Evolutionary conservation across 1,284 basidiomycete species (phyloP).

Genomic region (Melampsora medusae): DNA sequence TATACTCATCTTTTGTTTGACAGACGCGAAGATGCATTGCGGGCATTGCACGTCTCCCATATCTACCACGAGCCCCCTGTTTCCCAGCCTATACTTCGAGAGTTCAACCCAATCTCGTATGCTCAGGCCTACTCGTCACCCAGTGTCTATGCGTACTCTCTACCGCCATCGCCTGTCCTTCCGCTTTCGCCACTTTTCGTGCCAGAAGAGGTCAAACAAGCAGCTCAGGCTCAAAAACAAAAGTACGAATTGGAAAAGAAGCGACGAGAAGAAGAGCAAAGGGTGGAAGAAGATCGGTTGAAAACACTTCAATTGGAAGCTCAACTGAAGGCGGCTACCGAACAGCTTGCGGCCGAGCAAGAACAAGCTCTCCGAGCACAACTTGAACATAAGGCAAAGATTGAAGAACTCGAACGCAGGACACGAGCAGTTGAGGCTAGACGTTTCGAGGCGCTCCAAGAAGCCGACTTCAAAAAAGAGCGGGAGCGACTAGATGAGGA

Average conservation of each 20-base stretch:
- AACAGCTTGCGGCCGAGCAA: slow-evolving; percentile 7
- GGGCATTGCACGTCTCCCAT: background rate
- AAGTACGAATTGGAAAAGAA: background rate
- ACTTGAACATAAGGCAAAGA: background rate
- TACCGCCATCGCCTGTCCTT: slow-evolving; percentile 6
- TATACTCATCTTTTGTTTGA: slow-evolving; percentile 1
- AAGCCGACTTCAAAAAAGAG: slow-evolving; percentile 5
- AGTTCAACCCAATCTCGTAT: slow-evolving; percentile 21
- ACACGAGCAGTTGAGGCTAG: background rate
- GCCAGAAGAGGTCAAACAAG: slow-evolving; percentile 24
- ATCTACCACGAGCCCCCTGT: background rate
- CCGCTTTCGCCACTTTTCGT: slow-evolving; percentile 30
- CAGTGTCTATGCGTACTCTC: slow-evolving; percentile 3
- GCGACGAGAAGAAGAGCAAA: slow-evolving; percentile 12
- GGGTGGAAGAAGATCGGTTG: background rate
- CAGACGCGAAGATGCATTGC: slow-evolving; percentile 17
- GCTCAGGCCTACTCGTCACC: slow-evolving; percentile 33
- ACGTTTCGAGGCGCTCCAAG: background rate
- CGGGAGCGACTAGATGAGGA: background rate
- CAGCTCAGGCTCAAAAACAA: slow-evolving; percentile 15
- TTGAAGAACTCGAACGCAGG: background rate
- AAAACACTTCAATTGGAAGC: slow-evolving; percentile 3
- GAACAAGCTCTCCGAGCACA: background rate
- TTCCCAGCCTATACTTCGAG: background rate
- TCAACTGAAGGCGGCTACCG: slow-evolving; percentile 8